Evolutionary conservation across 1,139 yeast genomes (phyloP).

Genomic region (Meyerozyma athensensis): DNA sequence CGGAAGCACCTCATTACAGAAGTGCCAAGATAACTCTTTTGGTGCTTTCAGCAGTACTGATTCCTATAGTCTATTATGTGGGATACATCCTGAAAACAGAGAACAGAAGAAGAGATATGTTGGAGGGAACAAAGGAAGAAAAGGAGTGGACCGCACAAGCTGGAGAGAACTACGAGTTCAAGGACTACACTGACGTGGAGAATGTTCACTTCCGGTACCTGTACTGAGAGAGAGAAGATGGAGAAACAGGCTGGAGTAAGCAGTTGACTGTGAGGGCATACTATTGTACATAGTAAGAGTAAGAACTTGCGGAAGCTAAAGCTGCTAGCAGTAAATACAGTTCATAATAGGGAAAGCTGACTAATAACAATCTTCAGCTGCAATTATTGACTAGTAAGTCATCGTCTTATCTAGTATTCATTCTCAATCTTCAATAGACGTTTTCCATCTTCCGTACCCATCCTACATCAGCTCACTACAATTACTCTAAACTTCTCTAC

Average conservation of each 20-base stretch:
- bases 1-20: slow-evolving; percentile 23
- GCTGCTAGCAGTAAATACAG: too few relatives aligned
- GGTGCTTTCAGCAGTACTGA: slow-evolving; percentile 25
- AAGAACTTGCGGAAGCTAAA: too few relatives aligned
- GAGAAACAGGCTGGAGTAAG: neutral
- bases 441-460: too few relatives aligned
- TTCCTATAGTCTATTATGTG: slow-evolving; percentile 26
- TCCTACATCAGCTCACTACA: too few relatives aligned
- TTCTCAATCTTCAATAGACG: too few relatives aligned
- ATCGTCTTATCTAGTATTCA: too few relatives aligned
- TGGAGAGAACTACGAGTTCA: slow-evolving; percentile 23
- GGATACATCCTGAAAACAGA: slow-evolving; percentile 23
- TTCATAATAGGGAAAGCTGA: too few relatives aligned
- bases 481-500: too few relatives aligned
- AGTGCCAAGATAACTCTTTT: slow-evolving; percentile 35
- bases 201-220: slow-evolving; percentile 31
- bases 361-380: too few relatives aligned
- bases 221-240: slow-evolving; percentile 12
- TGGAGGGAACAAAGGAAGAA: slow-evolving; percentile 8
- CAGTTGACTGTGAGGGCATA: too few relatives aligned
- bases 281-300: too few relatives aligned
- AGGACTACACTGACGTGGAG: slow-evolving; percentile 34
- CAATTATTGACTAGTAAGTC: too few relatives aligned
- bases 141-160: slow-evolving; percentile 11
- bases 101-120: slow-evolving; percentile 21